These are phyloP conservation scores for Begonia fuchsioides DNA, from an alignment of 306 rosid species.

Conservation along the genomic window DNA sequence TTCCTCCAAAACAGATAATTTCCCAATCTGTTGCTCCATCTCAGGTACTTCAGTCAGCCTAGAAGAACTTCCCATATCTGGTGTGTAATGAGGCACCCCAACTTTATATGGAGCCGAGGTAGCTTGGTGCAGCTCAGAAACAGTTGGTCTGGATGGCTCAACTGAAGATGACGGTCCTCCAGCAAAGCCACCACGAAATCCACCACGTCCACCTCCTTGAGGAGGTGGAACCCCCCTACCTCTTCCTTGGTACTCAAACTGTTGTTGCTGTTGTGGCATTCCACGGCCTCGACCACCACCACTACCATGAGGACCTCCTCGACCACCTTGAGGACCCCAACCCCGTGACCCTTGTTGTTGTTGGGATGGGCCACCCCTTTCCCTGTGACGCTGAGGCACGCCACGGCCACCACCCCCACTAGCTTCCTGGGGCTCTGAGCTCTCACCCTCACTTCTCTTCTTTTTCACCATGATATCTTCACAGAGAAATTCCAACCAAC, in stretches of 20 bases:
- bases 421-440: slow-evolving; percentile 35
- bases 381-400: slow-evolving; percentile 39
- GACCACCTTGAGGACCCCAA: slow-evolving; percentile 49
- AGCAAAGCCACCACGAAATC: slow-evolving; percentile 9
- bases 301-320: slow-evolving; percentile 2
- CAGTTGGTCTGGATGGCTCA: slow-evolving; percentile 50
- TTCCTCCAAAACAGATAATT: slow-evolving; percentile 27
- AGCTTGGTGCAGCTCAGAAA: slow-evolving; percentile 99
- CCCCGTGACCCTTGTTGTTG: slow-evolving; percentile 30
- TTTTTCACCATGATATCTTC: slow-evolving; percentile 62
- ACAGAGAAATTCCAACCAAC: not conserved
- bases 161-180: slow-evolving; percentile 36
- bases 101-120: slow-evolving; percentile 45
- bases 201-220: slow-evolving; percentile 69
- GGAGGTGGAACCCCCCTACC: slow-evolving; percentile 57
- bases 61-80: slow-evolving; percentile 58
- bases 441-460: slow-evolving; percentile 62
- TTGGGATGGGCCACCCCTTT: slow-evolving; percentile 26
- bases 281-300: slow-evolving; percentile 28
- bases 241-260: slow-evolving; percentile 70
- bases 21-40: slow-evolving; percentile 21
- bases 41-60: slow-evolving; percentile 23
- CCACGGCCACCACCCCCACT: slow-evolving; percentile 17
- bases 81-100: slow-evolving; percentile 34
- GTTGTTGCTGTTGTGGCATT: slow-evolving; percentile 47